phyloP scores from a whole-genome alignment of 768 basidiomycete species.

The Boletellus ananiceps region DNA sequence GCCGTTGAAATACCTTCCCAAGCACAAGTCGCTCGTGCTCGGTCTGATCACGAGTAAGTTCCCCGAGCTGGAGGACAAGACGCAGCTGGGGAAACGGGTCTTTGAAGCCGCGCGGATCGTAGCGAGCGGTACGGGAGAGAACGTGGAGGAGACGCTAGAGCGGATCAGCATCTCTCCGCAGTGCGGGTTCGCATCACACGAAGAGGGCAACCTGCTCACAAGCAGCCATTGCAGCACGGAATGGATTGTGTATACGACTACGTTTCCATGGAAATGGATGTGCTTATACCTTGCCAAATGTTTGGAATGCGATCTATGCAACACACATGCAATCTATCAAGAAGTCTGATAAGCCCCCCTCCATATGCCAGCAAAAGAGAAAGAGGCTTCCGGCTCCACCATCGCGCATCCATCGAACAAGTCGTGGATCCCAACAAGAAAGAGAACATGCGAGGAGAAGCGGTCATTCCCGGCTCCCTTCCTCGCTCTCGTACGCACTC shows the following conservation, averaged over 20 bases:
- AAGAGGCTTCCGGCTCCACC: neutral
- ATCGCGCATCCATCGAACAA: neutral
- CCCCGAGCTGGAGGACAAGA: conserved; percentile 39
- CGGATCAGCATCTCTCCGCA: conserved; percentile 46
- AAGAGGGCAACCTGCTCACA: conserved; percentile 38
- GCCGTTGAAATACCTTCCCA: conserved; percentile 29
- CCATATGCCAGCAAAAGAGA: conserved; percentile 1
- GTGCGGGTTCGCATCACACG: conserved; percentile 48
- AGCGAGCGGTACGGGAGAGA: conserved; percentile 36
- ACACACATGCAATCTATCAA: neutral
- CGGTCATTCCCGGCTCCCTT: conserved; percentile 34
- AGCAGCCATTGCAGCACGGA: too few species aligned
- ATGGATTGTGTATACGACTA: neutral
- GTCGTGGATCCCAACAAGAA: neutral
- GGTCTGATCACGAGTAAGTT: conserved; percentile 44
- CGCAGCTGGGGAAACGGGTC: conserved; percentile 37
- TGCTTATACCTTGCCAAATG: neutral
- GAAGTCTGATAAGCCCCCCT: neutral
- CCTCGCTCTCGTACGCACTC: conserved; percentile 81
- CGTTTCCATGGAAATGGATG: neutral
- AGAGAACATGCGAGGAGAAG: neutral
- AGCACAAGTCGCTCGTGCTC: conserved; percentile 38
- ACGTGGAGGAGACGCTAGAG: conserved; percentile 34
- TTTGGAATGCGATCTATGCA: neutral
- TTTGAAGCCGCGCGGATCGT: conserved; percentile 41